Evolutionary conservation across 139 green algal genomes (phyloP).

Genomic region (Parachlorella kessleri): DNA sequence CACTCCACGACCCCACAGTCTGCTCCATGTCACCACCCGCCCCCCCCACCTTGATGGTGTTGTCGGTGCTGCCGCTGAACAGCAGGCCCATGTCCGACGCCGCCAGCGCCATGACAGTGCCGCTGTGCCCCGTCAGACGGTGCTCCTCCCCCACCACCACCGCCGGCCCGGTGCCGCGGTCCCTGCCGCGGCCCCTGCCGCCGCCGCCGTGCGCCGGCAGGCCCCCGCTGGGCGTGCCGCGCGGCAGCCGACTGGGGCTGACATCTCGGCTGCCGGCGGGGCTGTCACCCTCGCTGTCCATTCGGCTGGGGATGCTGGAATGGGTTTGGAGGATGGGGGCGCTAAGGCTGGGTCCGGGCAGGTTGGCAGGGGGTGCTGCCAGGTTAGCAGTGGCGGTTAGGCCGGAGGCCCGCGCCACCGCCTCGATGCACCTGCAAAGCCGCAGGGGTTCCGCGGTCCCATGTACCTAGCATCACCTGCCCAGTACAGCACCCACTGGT

Average conservation of each 20-base stretch:
- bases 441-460: too few relatives aligned
- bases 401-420: conserved; percentile 12
- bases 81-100: conserved; percentile 51
- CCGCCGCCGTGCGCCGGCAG: too few relatives aligned
- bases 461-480: too few relatives aligned
- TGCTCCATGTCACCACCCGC: too few relatives aligned
- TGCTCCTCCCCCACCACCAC: conserved; percentile 45
- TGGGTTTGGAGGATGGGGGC: too few relatives aligned
- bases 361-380: too few relatives aligned
- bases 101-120: conserved; percentile 59
- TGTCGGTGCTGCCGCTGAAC: conserved; percentile 71
- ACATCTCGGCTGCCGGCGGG: neutral
- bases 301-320: neutral
- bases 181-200: too few relatives aligned
- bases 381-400: neutral
- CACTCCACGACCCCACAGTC: too few relatives aligned
- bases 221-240: neutral
- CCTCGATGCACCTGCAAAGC: conserved; percentile 60
- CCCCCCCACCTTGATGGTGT: conserved; percentile 57
- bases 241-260: neutral
- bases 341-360: too few relatives aligned
- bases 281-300: neutral
- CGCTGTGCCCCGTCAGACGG: conserved; percentile 72
- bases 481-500: too few relatives aligned
- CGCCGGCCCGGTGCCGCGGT: neutral